Conservation (phyloP, 768 basidiomycete genomes). For the Lentinula sp. region DNA sequence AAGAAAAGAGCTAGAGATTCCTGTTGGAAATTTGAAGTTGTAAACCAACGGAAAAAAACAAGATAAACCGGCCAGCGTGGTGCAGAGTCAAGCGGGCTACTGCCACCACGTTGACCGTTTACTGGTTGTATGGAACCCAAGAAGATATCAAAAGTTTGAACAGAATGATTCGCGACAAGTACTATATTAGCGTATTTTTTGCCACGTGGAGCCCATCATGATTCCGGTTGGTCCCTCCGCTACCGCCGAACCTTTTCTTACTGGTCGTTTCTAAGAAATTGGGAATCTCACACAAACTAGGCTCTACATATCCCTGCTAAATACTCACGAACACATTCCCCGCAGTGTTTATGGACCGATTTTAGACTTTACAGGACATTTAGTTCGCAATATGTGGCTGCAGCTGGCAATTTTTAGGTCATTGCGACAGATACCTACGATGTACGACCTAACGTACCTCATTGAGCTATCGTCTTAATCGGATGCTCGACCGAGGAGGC, state of each 20-base stretch:
- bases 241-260: neutral
- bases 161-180: neutral
- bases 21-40: neutral
- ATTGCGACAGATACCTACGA: no score
- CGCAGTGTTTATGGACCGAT: no score
- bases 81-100: neutral
- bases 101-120: neutral
- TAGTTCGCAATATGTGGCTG: no score
- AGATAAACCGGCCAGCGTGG: neutral
- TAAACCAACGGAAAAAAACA: neutral
- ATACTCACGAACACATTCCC: no score
- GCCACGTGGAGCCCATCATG: neutral
- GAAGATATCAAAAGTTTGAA: neutral
- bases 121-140: neutral
- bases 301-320: no score
- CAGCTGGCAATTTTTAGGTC: no score
- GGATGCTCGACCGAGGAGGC: neutral
- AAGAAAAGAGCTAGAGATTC: neutral
- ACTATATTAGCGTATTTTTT: neutral
- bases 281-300: no score
- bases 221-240: neutral
- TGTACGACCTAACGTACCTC: neutral
- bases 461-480: neutral
- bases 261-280: neutral
- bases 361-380: no score